Evolutionary conservation across 352 stramenopile species (phyloP), one percentile per base, ranked within the genome.

Genomic region (Phytopythium aichiense): DNA sequence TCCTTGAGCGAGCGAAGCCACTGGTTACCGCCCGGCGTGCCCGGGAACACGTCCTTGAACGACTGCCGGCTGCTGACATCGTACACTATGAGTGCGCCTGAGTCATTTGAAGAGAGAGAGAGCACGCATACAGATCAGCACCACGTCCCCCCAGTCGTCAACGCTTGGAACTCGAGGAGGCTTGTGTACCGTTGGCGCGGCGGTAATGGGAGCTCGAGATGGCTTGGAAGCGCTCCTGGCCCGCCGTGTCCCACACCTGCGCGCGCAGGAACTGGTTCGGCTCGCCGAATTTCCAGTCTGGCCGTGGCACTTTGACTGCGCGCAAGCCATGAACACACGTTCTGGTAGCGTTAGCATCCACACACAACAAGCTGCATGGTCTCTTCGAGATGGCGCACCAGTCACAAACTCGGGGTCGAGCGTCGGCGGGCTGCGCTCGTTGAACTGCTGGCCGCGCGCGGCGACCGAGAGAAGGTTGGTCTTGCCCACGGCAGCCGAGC

Each of bases 131-230:
- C 18, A 35, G 23, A 5, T 31, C 20, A 49, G 13, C 49, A 2
- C 23, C 20, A 23, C 25, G 25, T 3, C n/a, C n/a, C n/a, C n/a
- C 25, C 25, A 30, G 25, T 13, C 54, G 7, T 28, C 13, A 37
- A 23, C 56, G 18, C 3, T 31, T 33, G 20, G 23, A 15, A 23
- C 46, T 25, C 42, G 7, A 25, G 52, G 43, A 49, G 22, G 20
- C 49, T 22, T 16, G 7, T 43, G 7, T 58, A 88, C 79, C 79
- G 57, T 89, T 74, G 1, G 77, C 75, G 25, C 82, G 74, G 13
- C 79, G 75, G 61, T 89, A 91, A 59, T 91, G 82, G 4, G 77
- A 88, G 57, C 74, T 88, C 5, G 82, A 89, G 61, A 91, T 87
- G 22, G 79, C 82, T 50, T 88, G 79, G 69, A 82, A 89, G 35